These are phyloP conservation scores for Artemisia argyi DNA, from an alignment of 129 eudicot species.

Conservation along the genomic window DNA sequence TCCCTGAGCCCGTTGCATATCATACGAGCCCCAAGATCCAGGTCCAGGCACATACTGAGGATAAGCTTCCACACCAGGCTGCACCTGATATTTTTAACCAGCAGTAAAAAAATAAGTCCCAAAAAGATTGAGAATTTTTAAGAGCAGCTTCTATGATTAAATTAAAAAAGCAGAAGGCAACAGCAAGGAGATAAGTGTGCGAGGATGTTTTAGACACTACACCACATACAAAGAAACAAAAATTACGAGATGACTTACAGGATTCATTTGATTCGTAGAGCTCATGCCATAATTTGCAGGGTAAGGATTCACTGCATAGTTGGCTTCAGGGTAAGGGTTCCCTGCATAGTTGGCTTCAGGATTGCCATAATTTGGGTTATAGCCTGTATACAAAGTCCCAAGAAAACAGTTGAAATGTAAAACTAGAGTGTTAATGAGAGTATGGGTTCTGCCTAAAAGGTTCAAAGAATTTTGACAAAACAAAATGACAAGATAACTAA, in stretches of 20 bases:
- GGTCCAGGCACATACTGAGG: slow-evolving; percentile 89
- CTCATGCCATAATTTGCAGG: slow-evolving; percentile 60
- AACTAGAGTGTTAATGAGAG: not conserved
- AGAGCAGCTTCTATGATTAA: not conserved
- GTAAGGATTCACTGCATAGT: slow-evolving; percentile 73
- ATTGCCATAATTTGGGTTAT: slow-evolving; percentile 64
- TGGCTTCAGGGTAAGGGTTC: slow-evolving; percentile 72
- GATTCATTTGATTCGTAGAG: slow-evolving; percentile 55
- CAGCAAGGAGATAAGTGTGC: not conserved
- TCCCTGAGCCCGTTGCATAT: slow-evolving; percentile 69
- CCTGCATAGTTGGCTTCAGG: slow-evolving; percentile 66
- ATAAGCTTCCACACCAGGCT: slow-evolving; percentile 74
- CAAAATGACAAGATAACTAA: not conserved
- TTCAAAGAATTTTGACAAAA: not conserved
- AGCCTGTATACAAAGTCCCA: slow-evolving; percentile 38
- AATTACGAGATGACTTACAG: slow-evolving; percentile 37
- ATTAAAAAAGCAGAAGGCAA: not conserved
- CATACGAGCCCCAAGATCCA: slow-evolving; percentile 83
- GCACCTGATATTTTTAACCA: slow-evolving; percentile 41
- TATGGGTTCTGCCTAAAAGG: not conserved
- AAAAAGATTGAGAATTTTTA: not conserved
- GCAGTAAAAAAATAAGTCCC: slow-evolving; percentile 11
- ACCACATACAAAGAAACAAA: not conserved
- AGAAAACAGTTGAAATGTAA: not conserved
- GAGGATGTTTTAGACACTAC: not conserved